Percentiles rank a stretch among this genome's conserved stretches.
These are phyloP conservation scores for Globisporangium parvum DNA, from an alignment of 352 stramenopile genomes.

Conservation along the genomic window DNA sequence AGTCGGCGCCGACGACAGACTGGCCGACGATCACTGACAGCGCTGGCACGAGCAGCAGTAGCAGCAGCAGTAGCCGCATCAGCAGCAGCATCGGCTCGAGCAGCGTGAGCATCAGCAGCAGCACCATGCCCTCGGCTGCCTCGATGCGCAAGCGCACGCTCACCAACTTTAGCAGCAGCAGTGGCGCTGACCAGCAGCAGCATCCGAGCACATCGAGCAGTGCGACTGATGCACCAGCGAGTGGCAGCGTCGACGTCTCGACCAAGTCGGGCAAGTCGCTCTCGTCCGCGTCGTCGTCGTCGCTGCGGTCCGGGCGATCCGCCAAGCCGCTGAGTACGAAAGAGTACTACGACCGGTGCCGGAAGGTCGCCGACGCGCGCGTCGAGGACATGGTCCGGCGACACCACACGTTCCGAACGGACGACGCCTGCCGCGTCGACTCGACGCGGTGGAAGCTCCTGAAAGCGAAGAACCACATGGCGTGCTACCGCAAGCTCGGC, in stretches of 20 bases:
- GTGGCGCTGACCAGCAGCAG: constrained; percentile 1
- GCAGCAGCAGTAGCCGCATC: neutral
- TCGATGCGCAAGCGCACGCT: constrained; percentile 14
- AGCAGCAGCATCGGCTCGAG: neutral
- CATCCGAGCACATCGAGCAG: constrained; percentile 1
- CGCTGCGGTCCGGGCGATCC: neutral
- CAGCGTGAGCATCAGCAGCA: neutral
- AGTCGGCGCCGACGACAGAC: neutral
- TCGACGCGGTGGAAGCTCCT: constrained; percentile 13
- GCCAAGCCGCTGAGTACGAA: neutral
- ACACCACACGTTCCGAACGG: constrained; percentile 10
- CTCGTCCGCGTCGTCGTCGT: neutral
- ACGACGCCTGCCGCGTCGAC: constrained; percentile 2
- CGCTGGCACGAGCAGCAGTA: neutral
- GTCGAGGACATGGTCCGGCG: constrained; percentile 18
- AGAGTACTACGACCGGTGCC: constrained; percentile 12
- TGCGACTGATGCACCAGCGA: neutral
- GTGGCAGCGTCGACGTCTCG: neutral
- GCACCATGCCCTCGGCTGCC: constrained; percentile 2
- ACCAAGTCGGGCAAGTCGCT: constrained; percentile 5
- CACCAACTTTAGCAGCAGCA: constrained; percentile 5
- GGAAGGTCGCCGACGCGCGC: constrained; percentile 11
- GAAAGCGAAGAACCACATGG: constrained; percentile 16
- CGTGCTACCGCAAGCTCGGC: constrained; percentile 10
- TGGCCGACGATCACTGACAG: neutral